Evolutionary conservation across 257 asterid species (phyloP), one percentile per base, ranked within the genome.

Genomic region (Solanum clarkiae): DNA sequence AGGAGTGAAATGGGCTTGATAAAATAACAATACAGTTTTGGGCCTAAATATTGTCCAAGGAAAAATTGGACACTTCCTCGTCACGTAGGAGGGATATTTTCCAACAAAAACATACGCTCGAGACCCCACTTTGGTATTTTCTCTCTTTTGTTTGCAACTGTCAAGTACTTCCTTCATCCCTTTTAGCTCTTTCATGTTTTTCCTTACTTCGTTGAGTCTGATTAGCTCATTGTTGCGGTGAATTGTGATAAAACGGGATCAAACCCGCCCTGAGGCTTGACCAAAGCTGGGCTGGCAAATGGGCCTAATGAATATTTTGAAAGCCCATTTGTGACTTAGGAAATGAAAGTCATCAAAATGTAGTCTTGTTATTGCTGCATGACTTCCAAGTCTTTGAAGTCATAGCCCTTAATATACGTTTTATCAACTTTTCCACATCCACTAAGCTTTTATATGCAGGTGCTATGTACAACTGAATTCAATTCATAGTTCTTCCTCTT

Each of bases 181-280:
- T 36, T 36, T 36, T 36, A 36, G 40, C 40, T 36, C 40, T 36
- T 36, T 36, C 40, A 36, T 36, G 0, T 36, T 36, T 14, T 54
- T 15, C 20, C 57, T 6, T 15, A 5, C n/a, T 54, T 15, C 9
- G 0, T 54, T 54, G n/a, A 54, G 0, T 16, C 0, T 16, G 0
- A 55, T 55, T 55, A 7, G 22, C 22, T 55, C 17, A 55, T 17
- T 55, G 60, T 7, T 55, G 60, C 0, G 60, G 0, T 55, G 60
- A n/a, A 55, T 55, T 55, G 4, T 55, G 60, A 55, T 55, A 16
- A 55, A 55, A 55, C 16, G n/a, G 10, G 10, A 55, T 55, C 22
- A 55, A 0, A 10, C 60, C 60, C 7, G 22, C 10, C 60, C 22
- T 15, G 57, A 54, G 57, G 0, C 57, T 54, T 54, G 59, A 16